These are phyloP conservation scores for Tillandsia leiboldiana DNA, from an alignment of 176 grass and related monocot genomes.

Conservation along the genomic window DNA sequence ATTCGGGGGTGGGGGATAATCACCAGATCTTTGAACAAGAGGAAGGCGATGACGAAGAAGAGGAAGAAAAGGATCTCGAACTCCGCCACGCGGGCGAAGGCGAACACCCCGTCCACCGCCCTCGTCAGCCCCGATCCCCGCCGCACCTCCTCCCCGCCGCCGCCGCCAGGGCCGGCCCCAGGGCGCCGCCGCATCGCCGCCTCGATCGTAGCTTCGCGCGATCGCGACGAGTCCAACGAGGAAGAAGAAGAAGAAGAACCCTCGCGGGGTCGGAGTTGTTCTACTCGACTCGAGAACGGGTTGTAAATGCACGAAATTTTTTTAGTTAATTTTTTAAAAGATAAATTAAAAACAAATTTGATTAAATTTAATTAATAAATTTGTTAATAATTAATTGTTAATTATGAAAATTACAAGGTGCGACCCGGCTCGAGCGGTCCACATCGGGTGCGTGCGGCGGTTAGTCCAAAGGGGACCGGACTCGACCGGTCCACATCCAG, in stretches of 20 bases:
- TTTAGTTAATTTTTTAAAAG: too few species aligned
- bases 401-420: too few species aligned
- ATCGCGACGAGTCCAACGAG: not conserved
- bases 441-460: too few species aligned
- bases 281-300: too few species aligned
- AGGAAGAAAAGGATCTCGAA: constrained; percentile 97
- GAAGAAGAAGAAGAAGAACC: not conserved
- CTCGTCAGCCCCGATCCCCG: constrained; percentile 40
- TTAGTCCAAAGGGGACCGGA: too few species aligned
- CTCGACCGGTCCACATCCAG: too few species aligned
- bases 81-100: constrained; percentile 81
- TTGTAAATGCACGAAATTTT: too few species aligned
- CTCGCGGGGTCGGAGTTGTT: too few species aligned
- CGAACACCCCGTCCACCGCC: constrained; percentile 59
- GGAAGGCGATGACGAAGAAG: constrained; percentile 71
- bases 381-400: too few species aligned
- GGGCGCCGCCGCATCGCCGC: constrained; percentile 37
- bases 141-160: constrained; percentile 15
- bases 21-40: constrained; percentile 91
- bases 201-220: not conserved
- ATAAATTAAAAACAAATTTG: too few species aligned
- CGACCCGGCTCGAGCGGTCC: too few species aligned
- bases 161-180: not conserved
- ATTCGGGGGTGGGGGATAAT: not conserved
- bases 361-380: too few species aligned